Conservation (phyloP, 2,329 filamentous ascomycete species). For the Fusarium goolgardi region DNA sequence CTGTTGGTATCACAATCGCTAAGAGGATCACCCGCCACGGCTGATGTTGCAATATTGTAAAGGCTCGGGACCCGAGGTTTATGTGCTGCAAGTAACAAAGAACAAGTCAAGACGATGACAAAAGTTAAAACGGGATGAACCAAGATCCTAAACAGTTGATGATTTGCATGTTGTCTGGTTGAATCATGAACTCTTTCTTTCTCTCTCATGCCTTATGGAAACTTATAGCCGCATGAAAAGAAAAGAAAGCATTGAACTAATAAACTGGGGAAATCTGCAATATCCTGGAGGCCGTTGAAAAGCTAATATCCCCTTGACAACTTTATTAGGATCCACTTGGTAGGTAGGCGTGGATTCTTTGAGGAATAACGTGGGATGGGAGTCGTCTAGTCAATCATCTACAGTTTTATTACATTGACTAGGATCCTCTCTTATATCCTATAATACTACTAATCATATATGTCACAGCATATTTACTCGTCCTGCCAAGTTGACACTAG, state of each 20-base stretch:
- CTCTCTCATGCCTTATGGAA: background rate
- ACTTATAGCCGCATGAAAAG: slow-evolving; percentile 6
- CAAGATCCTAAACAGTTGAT: background rate
- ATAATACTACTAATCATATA: slow-evolving; percentile 7
- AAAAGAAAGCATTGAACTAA: slow-evolving; percentile 8
- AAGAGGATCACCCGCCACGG: slow-evolving; percentile 9
- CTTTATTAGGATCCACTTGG: slow-evolving; percentile 18
- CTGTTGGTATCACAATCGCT: slow-evolving; percentile 25
- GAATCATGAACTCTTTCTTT: background rate
- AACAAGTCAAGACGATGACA: slow-evolving; percentile 1
- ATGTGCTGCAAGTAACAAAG: background rate
- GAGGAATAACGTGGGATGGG: background rate
- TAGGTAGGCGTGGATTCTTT: background rate
- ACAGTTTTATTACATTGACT: slow-evolving; percentile 1
- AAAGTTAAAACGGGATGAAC: background rate
- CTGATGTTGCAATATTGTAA: slow-evolving; percentile 17
- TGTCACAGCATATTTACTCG: background rate
- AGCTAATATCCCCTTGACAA: slow-evolving; percentile 29
- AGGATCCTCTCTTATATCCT: background rate
- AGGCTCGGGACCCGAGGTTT: slow-evolving; percentile 8
- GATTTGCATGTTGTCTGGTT: background rate
- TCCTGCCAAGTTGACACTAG: slow-evolving; percentile 3
- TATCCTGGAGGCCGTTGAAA: slow-evolving; percentile 24
- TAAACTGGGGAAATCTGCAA: slow-evolving; percentile 31
- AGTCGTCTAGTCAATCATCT: background rate